phyloP scores from a whole-genome alignment of 139 green algal species.

The Chlamydomonas schloesseri region DNA sequence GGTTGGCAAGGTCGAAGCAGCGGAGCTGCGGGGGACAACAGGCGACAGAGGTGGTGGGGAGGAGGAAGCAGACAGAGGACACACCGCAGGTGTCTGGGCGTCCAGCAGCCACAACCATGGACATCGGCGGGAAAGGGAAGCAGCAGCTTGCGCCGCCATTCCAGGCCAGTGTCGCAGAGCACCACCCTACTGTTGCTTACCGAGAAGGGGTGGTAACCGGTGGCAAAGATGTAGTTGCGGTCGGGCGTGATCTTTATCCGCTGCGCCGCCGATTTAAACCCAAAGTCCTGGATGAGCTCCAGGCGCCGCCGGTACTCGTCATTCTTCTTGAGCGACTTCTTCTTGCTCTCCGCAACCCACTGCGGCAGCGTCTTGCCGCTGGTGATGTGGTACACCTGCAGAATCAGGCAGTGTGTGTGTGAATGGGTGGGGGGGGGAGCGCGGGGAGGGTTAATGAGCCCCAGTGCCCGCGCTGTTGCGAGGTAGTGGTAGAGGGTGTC shows the following conservation, averaged over 20 bases:
- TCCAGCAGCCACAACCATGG: too few relatives aligned
- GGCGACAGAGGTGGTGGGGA: background rate
- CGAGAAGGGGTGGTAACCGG: slow-evolving; percentile 85
- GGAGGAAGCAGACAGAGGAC: too few relatives aligned
- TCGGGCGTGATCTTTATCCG: slow-evolving; percentile 90
- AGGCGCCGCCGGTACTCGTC: slow-evolving; percentile 85
- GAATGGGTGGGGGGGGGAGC: background rate
- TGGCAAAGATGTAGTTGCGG: slow-evolving; percentile 90
- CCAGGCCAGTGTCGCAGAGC: too few relatives aligned
- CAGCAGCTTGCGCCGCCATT: too few relatives aligned
- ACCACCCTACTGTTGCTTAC: background rate
- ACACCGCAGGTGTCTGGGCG: too few relatives aligned
- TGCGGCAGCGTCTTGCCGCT: slow-evolving; percentile 86
- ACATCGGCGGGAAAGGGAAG: too few relatives aligned
- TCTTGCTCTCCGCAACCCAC: slow-evolving; percentile 94
- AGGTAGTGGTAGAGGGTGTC: too few relatives aligned
- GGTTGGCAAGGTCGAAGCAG: slow-evolving; percentile 93
- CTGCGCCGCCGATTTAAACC: slow-evolving; percentile 88
- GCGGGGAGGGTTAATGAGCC: too few relatives aligned
- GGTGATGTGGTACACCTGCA: slow-evolving; percentile 93
- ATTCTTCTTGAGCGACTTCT: slow-evolving; percentile 85
- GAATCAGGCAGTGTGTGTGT: background rate
- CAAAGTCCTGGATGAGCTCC: slow-evolving; percentile 94
- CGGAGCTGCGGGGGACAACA: slow-evolving; percentile 65
- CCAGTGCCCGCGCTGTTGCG: too few relatives aligned